Evolutionary conservation across 1,284 basidiomycete genomes (phyloP).

Genomic region (Exobasidium cylindrosporum): DNA sequence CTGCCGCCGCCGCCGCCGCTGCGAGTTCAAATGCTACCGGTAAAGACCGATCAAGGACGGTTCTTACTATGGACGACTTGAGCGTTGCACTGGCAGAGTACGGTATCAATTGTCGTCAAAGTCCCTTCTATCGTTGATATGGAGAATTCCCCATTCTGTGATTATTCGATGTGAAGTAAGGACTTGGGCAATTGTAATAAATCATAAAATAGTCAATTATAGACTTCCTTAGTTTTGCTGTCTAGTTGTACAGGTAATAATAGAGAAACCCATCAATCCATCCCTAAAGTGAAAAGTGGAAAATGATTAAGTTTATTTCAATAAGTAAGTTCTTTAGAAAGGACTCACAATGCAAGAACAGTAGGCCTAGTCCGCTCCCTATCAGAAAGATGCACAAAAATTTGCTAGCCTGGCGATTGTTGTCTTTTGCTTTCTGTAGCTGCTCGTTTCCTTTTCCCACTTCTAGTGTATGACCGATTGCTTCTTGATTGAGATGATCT

Average conservation of each 20-base stretch:
- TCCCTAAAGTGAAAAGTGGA: background rate
- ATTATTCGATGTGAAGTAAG: no score
- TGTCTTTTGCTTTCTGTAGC: slow-evolving; percentile 73
- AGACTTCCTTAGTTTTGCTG: no score
- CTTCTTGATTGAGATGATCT: slow-evolving; percentile 83
- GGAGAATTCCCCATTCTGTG: no score
- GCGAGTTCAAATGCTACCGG: slow-evolving; percentile 14
- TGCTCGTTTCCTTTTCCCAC: slow-evolving; percentile 83
- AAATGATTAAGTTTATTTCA: background rate
- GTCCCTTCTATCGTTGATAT: slow-evolving; percentile 49
- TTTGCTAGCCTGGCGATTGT: slow-evolving; percentile 75
- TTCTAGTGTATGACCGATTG: slow-evolving; percentile 73
- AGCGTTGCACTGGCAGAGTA: slow-evolving; percentile 88
- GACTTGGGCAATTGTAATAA: background rate
- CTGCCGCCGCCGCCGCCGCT: slow-evolving; percentile 16
- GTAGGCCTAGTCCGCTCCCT: slow-evolving; percentile 75
- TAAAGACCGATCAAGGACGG: slow-evolving; percentile 83
- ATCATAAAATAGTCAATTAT: slow-evolving; percentile 2
- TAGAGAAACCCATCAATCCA: background rate
- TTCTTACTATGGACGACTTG: slow-evolving; percentile 95
- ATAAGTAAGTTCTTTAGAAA: no score
- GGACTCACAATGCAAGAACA: slow-evolving; percentile 71
- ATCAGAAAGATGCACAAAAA: slow-evolving; percentile 82
- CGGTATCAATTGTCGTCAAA: slow-evolving; percentile 60
- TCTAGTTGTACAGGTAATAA: background rate